Evolutionary conservation across 2,329 filamentous ascomycete species (phyloP).

Genomic region (Trichoderma aggressivum): DNA sequence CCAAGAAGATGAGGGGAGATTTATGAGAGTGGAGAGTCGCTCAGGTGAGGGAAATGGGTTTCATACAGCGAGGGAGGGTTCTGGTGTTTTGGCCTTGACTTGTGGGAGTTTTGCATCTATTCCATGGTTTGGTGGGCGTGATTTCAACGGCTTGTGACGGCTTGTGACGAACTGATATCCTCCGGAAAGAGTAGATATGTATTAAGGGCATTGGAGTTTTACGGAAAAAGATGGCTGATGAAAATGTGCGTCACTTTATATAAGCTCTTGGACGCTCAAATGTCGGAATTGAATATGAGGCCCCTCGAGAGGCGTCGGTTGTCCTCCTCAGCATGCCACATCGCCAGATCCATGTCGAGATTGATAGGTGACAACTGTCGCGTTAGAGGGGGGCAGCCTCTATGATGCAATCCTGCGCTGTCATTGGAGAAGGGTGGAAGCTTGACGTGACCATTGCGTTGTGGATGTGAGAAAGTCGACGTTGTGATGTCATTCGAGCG

Average conservation of each 20-base stretch:
- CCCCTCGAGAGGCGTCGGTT: background rate
- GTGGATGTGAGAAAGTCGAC: background rate
- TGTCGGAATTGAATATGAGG: background rate
- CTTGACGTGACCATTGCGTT: background rate
- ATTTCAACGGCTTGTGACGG: conserved; percentile 11
- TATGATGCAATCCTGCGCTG: background rate
- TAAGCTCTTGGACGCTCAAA: background rate
- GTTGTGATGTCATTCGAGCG: conserved; percentile 12
- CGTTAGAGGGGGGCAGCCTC: background rate
- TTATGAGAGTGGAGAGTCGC: conserved; percentile 27
- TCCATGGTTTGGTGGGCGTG: conserved; percentile 14
- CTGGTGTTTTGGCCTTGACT: background rate
- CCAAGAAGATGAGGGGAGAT: conserved; percentile 54
- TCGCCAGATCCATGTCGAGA: background rate
- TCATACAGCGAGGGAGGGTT: background rate
- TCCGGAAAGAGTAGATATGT: conserved; percentile 9
- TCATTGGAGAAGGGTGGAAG: background rate
- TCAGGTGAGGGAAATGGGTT: background rate
- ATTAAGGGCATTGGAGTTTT: background rate
- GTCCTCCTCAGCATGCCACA: background rate
- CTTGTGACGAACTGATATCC: conserved; percentile 11
- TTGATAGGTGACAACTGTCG: background rate
- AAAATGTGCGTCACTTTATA: background rate
- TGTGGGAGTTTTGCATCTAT: conserved; percentile 15
- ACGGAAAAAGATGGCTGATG: conserved; percentile 13